Base-by-base conservation (phyloP, 441 rosid genomes). In the Rhodomyrtus psidioides region DNA sequence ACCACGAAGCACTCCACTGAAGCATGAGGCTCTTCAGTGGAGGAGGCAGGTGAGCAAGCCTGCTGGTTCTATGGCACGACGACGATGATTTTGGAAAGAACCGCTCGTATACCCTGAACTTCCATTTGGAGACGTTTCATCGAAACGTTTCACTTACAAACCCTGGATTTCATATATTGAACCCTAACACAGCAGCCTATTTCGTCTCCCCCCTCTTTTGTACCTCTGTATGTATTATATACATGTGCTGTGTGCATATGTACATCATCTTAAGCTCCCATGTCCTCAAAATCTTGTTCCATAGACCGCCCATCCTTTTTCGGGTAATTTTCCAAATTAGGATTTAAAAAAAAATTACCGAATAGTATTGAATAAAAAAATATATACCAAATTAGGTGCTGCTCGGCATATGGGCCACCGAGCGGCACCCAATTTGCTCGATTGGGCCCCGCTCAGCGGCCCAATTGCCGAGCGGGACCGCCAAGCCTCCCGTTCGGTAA, bases 21-120 rank as follows among this genome's bases (percentile, higher is more conserved):
- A 56, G 83, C 81, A 24, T 28, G 79, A 10, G 83, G 83, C 65
- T 84, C 86, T 53, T 88, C 89, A 23, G 92, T 6, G 79, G 79
- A 4, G 51, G 49, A 17, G 46, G 79, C 49, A 42, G 79, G 34
- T 46, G 49, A 65, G 49, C 79, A 65, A 34, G n/a, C 15, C 49
- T 42, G 49, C 46, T 65, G 79, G 79, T 46, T 65, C 49, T 65
- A 34, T 14, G 49, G 79, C 26, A 46, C 5, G 53, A 14, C 12
- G 49, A 83, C 81, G 87, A 70, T 12, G 91, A 88, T 53, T 90
- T 90, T 9, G 96, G 96, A 10, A 92, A 57, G 87, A 93, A 97
- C 83, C 94, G 96, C 85, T 90, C 95, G 75, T 95, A 93, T 70
- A 97, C 89, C 98, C 98, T 27, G 99, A 93, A 85, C 49, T 83